Evolutionary conservation across 805 yeast genomes (phyloP).

Genomic region (Lipomyces yamadae): DNA sequence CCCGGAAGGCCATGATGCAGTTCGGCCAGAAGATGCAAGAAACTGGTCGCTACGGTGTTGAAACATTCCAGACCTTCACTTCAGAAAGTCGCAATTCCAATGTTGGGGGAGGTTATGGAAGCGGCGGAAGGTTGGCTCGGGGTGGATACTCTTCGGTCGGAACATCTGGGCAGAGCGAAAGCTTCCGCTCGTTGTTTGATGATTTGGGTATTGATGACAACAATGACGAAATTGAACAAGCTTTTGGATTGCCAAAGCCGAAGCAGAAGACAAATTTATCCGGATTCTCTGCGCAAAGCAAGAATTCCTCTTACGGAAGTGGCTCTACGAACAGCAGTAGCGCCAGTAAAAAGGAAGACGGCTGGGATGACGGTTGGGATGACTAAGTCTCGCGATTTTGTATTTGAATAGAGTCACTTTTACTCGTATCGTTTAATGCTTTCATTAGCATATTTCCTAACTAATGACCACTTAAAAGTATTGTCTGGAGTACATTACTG

Average conservation of each 20-base stretch:
- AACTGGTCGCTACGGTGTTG: constrained; percentile 76
- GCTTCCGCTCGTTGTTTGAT: constrained; percentile 55
- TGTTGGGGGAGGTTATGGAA: neutral
- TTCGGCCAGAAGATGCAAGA: constrained; percentile 94
- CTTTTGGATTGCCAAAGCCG: constrained; percentile 70
- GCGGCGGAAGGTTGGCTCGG: constrained; percentile 1
- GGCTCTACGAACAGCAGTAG: constrained; percentile 15
- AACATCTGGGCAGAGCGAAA: constrained; percentile 47
- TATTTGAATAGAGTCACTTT: neutral
- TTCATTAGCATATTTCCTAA: neutral
- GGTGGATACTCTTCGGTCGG: constrained; percentile 18
- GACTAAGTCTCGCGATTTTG: neutral
- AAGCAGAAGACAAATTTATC: constrained; percentile 61
- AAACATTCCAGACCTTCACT: constrained; percentile 66
- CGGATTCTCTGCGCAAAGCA: constrained; percentile 46
- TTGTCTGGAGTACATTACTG: neutral
- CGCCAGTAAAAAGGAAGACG: constrained; percentile 17
- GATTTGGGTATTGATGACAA: constrained; percentile 52
- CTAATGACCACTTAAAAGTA: neutral
- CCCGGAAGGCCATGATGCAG: constrained; percentile 92
- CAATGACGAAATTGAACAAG: constrained; percentile 56
- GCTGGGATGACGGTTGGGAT: constrained; percentile 37
- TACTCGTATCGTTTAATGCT: neutral
- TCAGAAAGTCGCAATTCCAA: constrained; percentile 37
- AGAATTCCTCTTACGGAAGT: constrained; percentile 6